Conservation (phyloP, 805 yeast species). For the Kuraishia capsulata region DNA sequence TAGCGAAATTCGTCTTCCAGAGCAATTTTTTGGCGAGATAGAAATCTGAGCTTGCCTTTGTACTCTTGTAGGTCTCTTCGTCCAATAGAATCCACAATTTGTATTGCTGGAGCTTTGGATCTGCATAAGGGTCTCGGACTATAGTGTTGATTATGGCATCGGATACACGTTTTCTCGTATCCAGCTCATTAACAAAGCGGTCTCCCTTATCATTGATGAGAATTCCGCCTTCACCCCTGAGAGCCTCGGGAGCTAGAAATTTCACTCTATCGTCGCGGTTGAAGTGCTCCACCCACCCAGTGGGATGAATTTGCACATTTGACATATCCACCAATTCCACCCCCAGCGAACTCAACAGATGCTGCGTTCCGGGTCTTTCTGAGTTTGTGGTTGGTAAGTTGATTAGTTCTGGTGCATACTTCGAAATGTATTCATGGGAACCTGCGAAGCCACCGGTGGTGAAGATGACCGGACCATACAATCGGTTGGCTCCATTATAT, state of each 20-base stretch:
- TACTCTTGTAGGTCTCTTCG: slow-evolving; percentile 31
- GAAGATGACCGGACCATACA: slow-evolving; percentile 50
- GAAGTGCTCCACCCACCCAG: slow-evolving; percentile 39
- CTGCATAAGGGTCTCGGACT: slow-evolving; percentile 7
- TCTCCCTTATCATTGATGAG: slow-evolving; percentile 31
- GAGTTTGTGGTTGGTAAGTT: slow-evolving; percentile 50
- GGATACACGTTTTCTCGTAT: slow-evolving; percentile 49
- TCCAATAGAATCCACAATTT: slow-evolving; percentile 39
- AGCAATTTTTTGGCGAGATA: slow-evolving; percentile 47
- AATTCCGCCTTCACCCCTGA: slow-evolving; percentile 60
- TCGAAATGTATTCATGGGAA: slow-evolving; percentile 34
- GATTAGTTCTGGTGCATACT: slow-evolving; percentile 49
- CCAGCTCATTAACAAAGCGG: slow-evolving; percentile 6
- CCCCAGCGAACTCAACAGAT: slow-evolving; percentile 38
- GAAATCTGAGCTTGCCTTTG: slow-evolving; percentile 45
- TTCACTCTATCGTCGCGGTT: slow-evolving; percentile 12
- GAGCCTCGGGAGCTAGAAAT: slow-evolving; percentile 57
- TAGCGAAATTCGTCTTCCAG: slow-evolving; percentile 33
- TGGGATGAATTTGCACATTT: slow-evolving; percentile 61
- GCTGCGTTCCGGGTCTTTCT: slow-evolving; percentile 40
- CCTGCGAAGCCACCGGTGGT: slow-evolving; percentile 64
- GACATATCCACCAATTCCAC: slow-evolving; percentile 56
- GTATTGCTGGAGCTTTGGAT: background rate
- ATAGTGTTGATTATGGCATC: slow-evolving; percentile 41
- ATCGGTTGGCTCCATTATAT: slow-evolving; percentile 14